These are phyloP conservation scores for Cyanodermella asteris DNA, from an alignment of 2,329 filamentous ascomycete species.

Conservation along the genomic window DNA sequence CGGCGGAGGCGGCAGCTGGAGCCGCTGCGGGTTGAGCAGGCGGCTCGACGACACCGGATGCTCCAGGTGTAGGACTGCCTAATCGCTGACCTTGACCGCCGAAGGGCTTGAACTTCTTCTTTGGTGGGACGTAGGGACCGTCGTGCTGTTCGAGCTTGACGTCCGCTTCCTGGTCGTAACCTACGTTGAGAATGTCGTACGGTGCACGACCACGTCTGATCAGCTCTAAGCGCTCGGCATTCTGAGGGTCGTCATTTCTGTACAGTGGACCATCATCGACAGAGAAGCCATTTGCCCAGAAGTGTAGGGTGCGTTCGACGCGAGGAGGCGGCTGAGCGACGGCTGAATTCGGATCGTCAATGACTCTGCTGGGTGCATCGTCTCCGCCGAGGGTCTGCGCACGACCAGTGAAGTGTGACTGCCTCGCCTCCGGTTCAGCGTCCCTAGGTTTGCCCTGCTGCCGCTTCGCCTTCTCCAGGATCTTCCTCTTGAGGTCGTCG, in stretches of 20 bases:
- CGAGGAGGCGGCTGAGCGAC: slow-evolving; percentile 22
- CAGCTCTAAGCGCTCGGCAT: slow-evolving; percentile 37
- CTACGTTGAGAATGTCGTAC: slow-evolving; percentile 39
- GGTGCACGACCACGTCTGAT: slow-evolving; percentile 43
- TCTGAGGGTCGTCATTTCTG: slow-evolving; percentile 39
- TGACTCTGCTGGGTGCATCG: slow-evolving; percentile 34
- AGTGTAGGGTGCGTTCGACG: slow-evolving; percentile 36
- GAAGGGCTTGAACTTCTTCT: slow-evolving; percentile 43
- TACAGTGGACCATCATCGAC: slow-evolving; percentile 43
- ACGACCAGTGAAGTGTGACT: slow-evolving; percentile 32
- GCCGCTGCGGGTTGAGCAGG: slow-evolving; percentile 14
- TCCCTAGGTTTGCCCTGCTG: slow-evolving; percentile 9
- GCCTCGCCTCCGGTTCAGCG: slow-evolving; percentile 22
- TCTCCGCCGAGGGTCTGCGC: slow-evolving; percentile 45
- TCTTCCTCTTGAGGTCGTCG: slow-evolving; percentile 29
- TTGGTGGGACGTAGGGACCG: slow-evolving; percentile 39
- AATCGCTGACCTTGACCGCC: slow-evolving; percentile 36
- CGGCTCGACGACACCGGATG: slow-evolving; percentile 14
- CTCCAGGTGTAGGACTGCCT: slow-evolving; percentile 39
- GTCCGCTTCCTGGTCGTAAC: slow-evolving; percentile 41
- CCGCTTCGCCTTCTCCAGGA: slow-evolving; percentile 23
- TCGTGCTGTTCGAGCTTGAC: slow-evolving; percentile 35
- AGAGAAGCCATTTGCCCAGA: slow-evolving; percentile 45
- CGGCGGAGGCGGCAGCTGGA: slow-evolving; percentile 9
- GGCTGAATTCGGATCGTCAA: slow-evolving; percentile 28